Evolutionary conservation across 1,139 yeast species (phyloP), one percentile per base, ranked within the genome.

Genomic region (Suzukiozyma palmioleophila): DNA sequence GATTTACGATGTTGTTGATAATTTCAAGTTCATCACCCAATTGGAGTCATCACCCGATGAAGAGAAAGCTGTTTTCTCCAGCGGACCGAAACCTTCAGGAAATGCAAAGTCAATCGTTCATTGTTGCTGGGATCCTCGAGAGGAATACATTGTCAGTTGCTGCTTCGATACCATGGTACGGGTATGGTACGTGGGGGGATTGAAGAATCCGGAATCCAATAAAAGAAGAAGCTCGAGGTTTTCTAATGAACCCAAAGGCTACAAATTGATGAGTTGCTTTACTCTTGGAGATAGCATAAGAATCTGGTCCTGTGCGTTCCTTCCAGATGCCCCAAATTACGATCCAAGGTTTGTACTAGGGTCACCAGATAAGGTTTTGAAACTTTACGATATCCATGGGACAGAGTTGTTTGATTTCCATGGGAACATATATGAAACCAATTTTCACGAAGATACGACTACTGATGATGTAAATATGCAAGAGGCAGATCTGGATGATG

Each of bases 251-350:
- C 9, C 26, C 8, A 13, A 35, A 14, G 35, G 38, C 18, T 45
- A 46, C 13, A 54, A 57, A 42, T 52, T 69, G 28, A 46, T 56
- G 15, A 52, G 63, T 14, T 68, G 74, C 37, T 70, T 70, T 40
- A 63, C 69, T 4, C 52, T 70, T 34, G 75, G 75, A 1, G 66
- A 62, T 38, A 64, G 63, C 39, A 60, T 70, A 35, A 59, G 71
- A 44, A 63, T 73, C 2, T 79, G 89, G 75, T 73, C 92, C 13
- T 80, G 89, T 49, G 89, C 81, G 44, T 89, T 94, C 79, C 62
- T 84, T 32, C 88, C 87, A 1, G 59, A 65, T 39, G 30, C 43
- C 9, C 42, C 48, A 2, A 39, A 40, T 18, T 35, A 42, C 13
- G 35, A 41, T 10, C 74, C 75, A 7, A 75, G 73, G 42, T 82